Evolutionary conservation across 2,329 filamentous ascomycete genomes (phyloP).

Genomic region (Coleophoma eucalyptorum): DNA sequence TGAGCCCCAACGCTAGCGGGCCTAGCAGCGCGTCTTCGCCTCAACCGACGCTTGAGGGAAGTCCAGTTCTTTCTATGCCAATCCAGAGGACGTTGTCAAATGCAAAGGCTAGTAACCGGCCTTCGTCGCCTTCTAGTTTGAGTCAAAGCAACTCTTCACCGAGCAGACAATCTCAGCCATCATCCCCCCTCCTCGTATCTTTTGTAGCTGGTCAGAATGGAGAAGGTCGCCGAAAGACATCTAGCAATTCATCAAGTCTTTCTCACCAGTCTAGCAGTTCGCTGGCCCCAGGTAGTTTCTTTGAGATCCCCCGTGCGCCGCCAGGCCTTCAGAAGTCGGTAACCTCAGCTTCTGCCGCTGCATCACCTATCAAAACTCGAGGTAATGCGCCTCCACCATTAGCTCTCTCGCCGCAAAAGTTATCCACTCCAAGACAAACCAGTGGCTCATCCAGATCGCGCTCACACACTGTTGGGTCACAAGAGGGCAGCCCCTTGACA

Average conservation of each 20-base stretch:
- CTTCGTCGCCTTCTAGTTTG: conserved; percentile 79
- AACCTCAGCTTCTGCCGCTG: conserved; percentile 41
- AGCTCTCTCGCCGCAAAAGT: conserved; percentile 61
- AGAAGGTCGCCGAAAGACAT: conserved; percentile 82
- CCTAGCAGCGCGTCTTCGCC: conserved; percentile 44
- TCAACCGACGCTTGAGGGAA: conserved; percentile 73
- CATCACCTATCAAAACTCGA: conserved; percentile 55
- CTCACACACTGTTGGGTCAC: conserved; percentile 90
- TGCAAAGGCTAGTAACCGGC: conserved; percentile 72
- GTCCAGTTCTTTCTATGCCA: conserved; percentile 75
- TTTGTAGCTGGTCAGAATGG: conserved; percentile 83
- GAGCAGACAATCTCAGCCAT: conserved; percentile 77
- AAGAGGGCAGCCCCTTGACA: conserved; percentile 76
- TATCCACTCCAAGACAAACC: conserved; percentile 54
- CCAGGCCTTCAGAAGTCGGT: conserved; percentile 57
- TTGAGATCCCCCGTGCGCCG: conserved; percentile 66
- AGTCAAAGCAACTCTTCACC: conserved; percentile 83
- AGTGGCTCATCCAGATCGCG: conserved; percentile 69
- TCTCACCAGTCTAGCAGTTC: conserved; percentile 72
- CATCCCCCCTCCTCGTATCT: conserved; percentile 90
- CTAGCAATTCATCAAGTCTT: conserved; percentile 79
- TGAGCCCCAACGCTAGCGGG: conserved; percentile 14
- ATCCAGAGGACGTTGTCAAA: conserved; percentile 80
- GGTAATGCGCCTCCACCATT: conserved; percentile 40
- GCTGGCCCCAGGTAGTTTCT: conserved; percentile 66